A percentile compares a stretch with the other conserved stretches of the same genome.
Evolutionary conservation across 2,329 filamentous ascomycete species (phyloP).

Genomic region (Fusarium penzigii): DNA sequence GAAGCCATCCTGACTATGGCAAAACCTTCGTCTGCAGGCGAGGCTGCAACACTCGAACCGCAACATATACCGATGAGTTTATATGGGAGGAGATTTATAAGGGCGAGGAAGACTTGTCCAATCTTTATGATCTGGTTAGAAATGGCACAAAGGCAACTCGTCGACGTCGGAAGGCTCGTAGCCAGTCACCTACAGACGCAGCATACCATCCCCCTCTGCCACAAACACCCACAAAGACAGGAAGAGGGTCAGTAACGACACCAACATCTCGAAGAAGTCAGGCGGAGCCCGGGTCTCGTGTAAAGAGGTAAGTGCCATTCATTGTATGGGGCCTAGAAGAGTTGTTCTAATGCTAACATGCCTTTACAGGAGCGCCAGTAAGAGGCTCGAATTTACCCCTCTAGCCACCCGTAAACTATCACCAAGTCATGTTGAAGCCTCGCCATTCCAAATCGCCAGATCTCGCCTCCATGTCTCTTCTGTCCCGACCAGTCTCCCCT

Average conservation of each 20-base stretch:
- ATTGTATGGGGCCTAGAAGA: not conserved
- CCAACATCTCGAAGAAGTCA: conserved; percentile 34
- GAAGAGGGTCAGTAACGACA: conserved; percentile 29
- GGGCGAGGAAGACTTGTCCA: conserved; percentile 63
- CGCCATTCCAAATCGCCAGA: conserved; percentile 89
- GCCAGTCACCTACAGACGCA: conserved; percentile 34
- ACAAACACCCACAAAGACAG: conserved; percentile 40
- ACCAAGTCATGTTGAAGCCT: conserved; percentile 71
- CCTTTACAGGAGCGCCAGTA: conserved; percentile 54
- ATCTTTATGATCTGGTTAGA: conserved; percentile 68
- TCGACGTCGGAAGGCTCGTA: conserved; percentile 32
- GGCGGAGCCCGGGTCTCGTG: conserved; percentile 34
- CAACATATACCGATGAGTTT: conserved; percentile 91
- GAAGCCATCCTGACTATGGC: conserved; percentile 71
- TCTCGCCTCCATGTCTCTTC: conserved; percentile 90
- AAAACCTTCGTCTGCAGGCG: conserved; percentile 89
- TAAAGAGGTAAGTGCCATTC: conserved; percentile 29
- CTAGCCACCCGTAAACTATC: conserved; percentile 86
- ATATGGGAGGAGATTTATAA: conserved; percentile 83
- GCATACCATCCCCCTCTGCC: conserved; percentile 36
- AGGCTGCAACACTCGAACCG: conserved; percentile 85
- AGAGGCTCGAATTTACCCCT: conserved; percentile 91
- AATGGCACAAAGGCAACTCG: conserved; percentile 69
- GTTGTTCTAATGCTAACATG: conserved; percentile 6
- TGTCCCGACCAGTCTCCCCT: conserved; percentile 85